Base-by-base conservation (phyloP, 148 eudicot genomes). In the Rhododendron ferrugineum region DNA sequence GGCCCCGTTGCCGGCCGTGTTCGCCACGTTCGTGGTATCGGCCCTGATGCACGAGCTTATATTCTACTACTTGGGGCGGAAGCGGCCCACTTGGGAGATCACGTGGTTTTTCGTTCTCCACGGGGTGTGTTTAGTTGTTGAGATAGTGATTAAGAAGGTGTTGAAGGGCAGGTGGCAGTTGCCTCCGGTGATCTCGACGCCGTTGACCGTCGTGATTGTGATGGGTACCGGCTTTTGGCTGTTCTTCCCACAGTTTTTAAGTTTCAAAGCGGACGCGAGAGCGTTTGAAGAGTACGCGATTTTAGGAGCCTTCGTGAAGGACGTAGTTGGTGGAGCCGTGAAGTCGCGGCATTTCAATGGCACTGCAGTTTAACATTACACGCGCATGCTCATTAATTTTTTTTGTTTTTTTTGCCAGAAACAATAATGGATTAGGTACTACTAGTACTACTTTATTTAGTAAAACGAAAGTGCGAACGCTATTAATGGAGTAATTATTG, bases 21-120 rank as follows among this genome's bases (percentile, higher is more conserved):
- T 90, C 50, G 26, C 84, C 2, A 88, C 92, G 13, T 93, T 92
- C n/a, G 22, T 86, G 2, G 92, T 91, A 15, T 92, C 96, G 3
- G 92, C 83, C 1, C 28, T 88, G 0, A 89, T 90, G 93, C 94
- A 93, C 80, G 96, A 92, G 88, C 84, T 92, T 28, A 87, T 92
- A 14, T 88, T 89, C 64, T 93, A 87, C 28, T 86, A 93, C 76
- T 70, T 93, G 6, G 89, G 91, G 23, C 89, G 93, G 26, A 80
- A 22, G 80, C 15, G 76, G 60, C 92, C 94, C 86, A 92, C 90
- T 0, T 88, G 89, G 78, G 89, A 88, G 78, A 50, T 89, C 54
- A 90, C 90, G 72, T 83, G 86, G 85, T 93, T 91, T 81, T 93
- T 93, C 46, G 23, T 91, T 23, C 80, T 88, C 9, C 92, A 93